Evolutionary conservation across 495 filamentous ascomycete genomes (phyloP).

Genomic region (Hyaloscypha bicolor): DNA sequence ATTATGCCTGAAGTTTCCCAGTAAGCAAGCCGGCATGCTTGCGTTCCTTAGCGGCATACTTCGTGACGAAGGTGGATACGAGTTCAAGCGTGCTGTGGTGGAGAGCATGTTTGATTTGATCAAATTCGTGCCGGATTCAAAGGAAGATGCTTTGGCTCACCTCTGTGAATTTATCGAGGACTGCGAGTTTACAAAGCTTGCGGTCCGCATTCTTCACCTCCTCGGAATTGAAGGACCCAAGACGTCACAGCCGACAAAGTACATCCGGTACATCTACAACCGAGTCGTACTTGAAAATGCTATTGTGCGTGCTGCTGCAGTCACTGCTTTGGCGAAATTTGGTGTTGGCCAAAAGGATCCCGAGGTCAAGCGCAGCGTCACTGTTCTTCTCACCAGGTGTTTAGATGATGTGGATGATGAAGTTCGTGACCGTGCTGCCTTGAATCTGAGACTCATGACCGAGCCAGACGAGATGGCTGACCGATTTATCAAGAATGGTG

Average conservation of each 20-base stretch:
- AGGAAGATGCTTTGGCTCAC: constrained; percentile 95
- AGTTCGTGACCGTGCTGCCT: constrained; percentile 91
- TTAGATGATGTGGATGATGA: constrained; percentile 98
- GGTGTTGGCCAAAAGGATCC: constrained; percentile 95
- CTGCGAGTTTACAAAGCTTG: constrained; percentile 98
- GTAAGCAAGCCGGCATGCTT: constrained; percentile 97
- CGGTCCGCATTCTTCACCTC: constrained; percentile 91
- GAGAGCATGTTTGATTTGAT: constrained; percentile 99
- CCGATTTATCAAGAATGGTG: constrained; percentile 90
- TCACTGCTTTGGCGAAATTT: constrained; percentile 95
- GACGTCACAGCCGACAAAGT: constrained; percentile 95
- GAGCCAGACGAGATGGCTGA: constrained; percentile 81
- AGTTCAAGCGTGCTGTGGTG: constrained; percentile 96
- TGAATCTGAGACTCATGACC: constrained; percentile 88
- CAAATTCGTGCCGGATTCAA: constrained; percentile 97
- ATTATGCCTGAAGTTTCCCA: constrained; percentile 95
- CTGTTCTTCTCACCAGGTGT: constrained; percentile 89
- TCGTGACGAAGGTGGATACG: constrained; percentile 95
- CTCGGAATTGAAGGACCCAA: constrained; percentile 94
- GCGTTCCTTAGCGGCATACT: constrained; percentile 93
- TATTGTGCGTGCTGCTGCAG: constrained; percentile 91
- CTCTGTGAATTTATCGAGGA: constrained; percentile 99
- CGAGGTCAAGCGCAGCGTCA: constrained; percentile 93
- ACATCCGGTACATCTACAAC: constrained; percentile 99
- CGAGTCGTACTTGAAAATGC: constrained; percentile 97